Evolutionary conservation across 139 green algal species (phyloP), one percentile per base, ranked within the genome.

Genomic region (Chlorella vulgaris): DNA sequence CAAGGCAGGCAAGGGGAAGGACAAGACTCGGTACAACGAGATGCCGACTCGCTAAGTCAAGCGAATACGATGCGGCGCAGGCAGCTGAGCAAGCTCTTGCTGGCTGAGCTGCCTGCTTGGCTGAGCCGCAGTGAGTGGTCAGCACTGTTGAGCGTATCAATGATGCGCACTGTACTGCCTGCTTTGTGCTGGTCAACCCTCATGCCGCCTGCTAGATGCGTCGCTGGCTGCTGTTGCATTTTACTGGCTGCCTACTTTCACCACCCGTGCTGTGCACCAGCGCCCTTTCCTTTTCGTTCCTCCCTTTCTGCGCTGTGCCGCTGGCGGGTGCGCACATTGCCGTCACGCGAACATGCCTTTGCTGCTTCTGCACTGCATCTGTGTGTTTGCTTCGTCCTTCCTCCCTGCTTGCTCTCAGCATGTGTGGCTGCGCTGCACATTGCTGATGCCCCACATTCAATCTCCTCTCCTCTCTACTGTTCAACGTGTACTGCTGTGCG

Each of bases 21-120:
- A 88, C 67, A 86, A 65, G 62, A 66, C 40, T 15, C 71, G 74
- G 66, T 88, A 81, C 67, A 88, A 88, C 43, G 60, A 88, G 67
- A 77, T 82, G 43, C 84, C 84, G 33, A 88, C 80, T 19, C 80
- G 84, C 43, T 88, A 47, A 78, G 22, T 36, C 21, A 19, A 29
- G 7, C 0, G 24, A 36, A 18, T 29, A 8, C 5, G 18, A 65
- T 5, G 55, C n/a, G 18, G 18, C n/a, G n/a, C 18, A 31, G 55
- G 18, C 15, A 31, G 55, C 18, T 65, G 55, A 31, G 15, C 18
- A 28, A 21, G 18, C 55, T 58, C 47, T 58, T 58, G n/a, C n/a
- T 58, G 47, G 47, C 47, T 58, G n/a, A n/a, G n/a, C n/a, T n/a
- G n/a, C n/a, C n/a, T n/a, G n/a, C n/a, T n/a, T n/a, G n/a, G n/a